These are phyloP conservation scores for Saccharomycopsis javanensis DNA, from an alignment of 805 yeast genomes.

Conservation along the genomic window DNA sequence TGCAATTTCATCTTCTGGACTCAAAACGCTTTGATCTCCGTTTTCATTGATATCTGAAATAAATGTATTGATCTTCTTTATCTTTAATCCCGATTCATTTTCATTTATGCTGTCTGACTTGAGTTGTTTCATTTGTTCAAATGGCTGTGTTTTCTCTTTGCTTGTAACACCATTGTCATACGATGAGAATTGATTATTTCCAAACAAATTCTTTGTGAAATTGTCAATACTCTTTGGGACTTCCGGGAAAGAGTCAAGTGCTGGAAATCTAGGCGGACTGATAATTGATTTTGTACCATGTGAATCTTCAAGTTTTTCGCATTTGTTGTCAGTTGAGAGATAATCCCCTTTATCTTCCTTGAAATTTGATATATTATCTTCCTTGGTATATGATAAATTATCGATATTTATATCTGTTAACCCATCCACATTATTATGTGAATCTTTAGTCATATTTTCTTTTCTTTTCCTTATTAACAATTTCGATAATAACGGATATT, in stretches of 20 bases:
- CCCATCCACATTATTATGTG: neutral
- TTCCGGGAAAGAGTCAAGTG: neutral
- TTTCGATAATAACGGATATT: constrained; percentile 15
- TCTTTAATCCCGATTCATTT: neutral
- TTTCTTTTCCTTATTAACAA: constrained; percentile 6
- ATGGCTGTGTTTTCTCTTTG: neutral
- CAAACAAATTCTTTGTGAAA: neutral
- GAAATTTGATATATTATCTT: too few relatives aligned
- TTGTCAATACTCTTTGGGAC: neutral
- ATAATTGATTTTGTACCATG: neutral
- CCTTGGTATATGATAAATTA: too few relatives aligned
- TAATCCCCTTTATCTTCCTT: neutral
- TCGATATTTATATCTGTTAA: too few relatives aligned
- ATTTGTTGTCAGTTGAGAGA: neutral
- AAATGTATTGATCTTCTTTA: neutral
- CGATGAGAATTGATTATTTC: neutral
- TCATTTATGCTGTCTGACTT: neutral
- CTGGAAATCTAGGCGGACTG: neutral
- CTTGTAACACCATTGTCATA: neutral
- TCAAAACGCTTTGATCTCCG: neutral
- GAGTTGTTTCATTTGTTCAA: neutral
- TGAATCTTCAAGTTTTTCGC: neutral
- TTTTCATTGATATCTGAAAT: neutral
- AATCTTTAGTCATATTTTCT: neutral
- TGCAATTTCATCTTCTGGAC: constrained; percentile 8